Conservation (phyloP, 495 filamentous ascomycete genomes). For the Tetracladium marchalianum region DNA sequence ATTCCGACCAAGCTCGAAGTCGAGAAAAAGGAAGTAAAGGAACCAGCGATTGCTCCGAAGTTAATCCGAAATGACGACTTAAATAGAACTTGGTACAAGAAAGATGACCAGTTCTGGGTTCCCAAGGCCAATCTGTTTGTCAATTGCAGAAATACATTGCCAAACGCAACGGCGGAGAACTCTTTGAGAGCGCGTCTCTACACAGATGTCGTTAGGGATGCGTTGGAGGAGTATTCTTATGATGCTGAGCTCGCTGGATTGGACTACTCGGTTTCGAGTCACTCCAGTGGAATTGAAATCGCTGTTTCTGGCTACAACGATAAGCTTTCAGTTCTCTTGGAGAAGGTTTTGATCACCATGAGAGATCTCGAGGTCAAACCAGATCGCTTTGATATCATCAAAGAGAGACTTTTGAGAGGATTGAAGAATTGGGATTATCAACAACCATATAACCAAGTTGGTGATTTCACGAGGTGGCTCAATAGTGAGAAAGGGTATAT, state of each 20-base stretch:
- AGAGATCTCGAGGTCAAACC: slow-evolving; percentile 71
- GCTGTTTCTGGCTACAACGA: slow-evolving; percentile 89
- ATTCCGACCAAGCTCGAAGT: slow-evolving; percentile 91
- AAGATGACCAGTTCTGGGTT: slow-evolving; percentile 98
- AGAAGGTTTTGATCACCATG: slow-evolving; percentile 85
- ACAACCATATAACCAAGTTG: slow-evolving; percentile 82
- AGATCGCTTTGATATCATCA: slow-evolving; percentile 84
- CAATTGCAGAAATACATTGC: slow-evolving; percentile 67
- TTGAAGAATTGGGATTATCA: slow-evolving; percentile 81
- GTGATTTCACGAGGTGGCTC: slow-evolving; percentile 75
- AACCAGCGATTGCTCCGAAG: slow-evolving; percentile 64
- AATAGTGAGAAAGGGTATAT: slow-evolving; percentile 66
- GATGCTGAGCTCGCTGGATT: slow-evolving; percentile 91
- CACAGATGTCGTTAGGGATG: slow-evolving; percentile 80
- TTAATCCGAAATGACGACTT: slow-evolving; percentile 80
- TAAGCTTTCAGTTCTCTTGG: slow-evolving; percentile 82
- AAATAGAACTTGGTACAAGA: slow-evolving; percentile 93
- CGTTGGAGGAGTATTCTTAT: slow-evolving; percentile 89
- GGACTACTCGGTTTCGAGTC: slow-evolving; percentile 65
- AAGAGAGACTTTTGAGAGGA: slow-evolving; percentile 66
- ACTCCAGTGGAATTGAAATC: slow-evolving; percentile 64
- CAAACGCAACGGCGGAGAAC: slow-evolving; percentile 66
- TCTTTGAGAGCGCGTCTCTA: slow-evolving; percentile 71
- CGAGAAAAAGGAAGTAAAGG: slow-evolving; percentile 78
- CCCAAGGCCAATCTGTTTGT: slow-evolving; percentile 83